These are phyloP conservation scores for Phytophthora capsici DNA, from an alignment of 352 stramenopile species.

Conservation along the genomic window DNA sequence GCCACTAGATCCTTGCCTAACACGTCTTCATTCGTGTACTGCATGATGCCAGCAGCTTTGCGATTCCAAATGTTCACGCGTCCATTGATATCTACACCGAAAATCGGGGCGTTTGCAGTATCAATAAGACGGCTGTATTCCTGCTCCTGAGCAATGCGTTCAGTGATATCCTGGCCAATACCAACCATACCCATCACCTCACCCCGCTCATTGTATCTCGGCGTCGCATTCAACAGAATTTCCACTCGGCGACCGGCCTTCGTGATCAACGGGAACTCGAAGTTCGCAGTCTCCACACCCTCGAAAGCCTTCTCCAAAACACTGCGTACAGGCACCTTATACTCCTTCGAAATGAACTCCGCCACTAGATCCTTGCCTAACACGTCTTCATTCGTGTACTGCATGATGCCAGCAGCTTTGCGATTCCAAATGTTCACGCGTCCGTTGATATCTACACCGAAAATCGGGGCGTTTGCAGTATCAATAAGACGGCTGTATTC, in stretches of 20 bases:
- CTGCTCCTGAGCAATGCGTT: conserved; percentile 74
- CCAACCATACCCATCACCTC: conserved; percentile 88
- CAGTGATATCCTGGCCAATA: conserved; percentile 86
- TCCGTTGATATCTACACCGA: conserved; percentile 54
- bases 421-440: conserved; percentile 64
- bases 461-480: conserved; percentile 32
- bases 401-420: conserved; percentile 55
- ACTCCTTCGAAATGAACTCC: conserved; percentile 51
- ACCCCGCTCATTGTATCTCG: conserved; percentile 67
- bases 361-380: conserved; percentile 48
- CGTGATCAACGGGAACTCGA: conserved; percentile 71
- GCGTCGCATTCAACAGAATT: conserved; percentile 77
- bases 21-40: conserved; percentile 57
- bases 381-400: conserved; percentile 52
- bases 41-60: conserved; percentile 44
- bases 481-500: conserved; percentile 23
- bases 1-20: conserved; percentile 45
- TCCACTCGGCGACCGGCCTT: conserved; percentile 60
- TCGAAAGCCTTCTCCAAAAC: conserved; percentile 39
- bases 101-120: conserved; percentile 68
- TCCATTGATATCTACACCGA: conserved; percentile 65
- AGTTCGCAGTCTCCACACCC: conserved; percentile 61
- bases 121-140: conserved; percentile 82
- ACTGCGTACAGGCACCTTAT: conserved; percentile 49
- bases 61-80: conserved; percentile 67